Evolutionary conservation across 768 basidiomycete species (phyloP), one percentile per base, ranked within the genome.

Genomic region (Lactarius akahatsu): DNA sequence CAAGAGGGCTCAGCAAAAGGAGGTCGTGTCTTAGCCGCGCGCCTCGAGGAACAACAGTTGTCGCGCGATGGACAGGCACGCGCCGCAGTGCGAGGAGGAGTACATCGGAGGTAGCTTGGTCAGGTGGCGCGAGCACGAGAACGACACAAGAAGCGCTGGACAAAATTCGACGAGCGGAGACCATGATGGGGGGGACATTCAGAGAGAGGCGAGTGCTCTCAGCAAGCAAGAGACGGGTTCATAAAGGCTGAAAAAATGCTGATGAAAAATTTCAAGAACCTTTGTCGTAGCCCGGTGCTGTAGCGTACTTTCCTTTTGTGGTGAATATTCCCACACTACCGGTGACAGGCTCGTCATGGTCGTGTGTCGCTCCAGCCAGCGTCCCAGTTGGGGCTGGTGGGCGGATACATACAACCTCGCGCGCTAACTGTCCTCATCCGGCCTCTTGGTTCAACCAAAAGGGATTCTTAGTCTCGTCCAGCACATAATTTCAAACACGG

Each of bases 231-330:
- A 36, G 57, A 20, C 11, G 47, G 47, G 56, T 67, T 67, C 65
- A 69, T 69, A 67, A 67, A 67, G 68, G 65, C 57, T 13, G 23
- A 65, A 69, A 63, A 70, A 70, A 69, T 65, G 64, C 18, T 70
- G 69, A 63, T 66, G 64, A 70, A 70, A 70, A 65, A 50, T 70
- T 70, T 70, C 68, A 69, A 69, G 69, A 70, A 70, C 68, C 43
- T 61, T 56, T 57, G 38, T 40, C 52, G 68, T 38, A 30, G 45
- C 26, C 23, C 61, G 47, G 68, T 32, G 59, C 11, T 64, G 57
- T 40, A 54, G 43, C 38, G 52, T 36, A 63, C 64, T 59, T 68
- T 11, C 69, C 69, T 55, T 62, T 55, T 64, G 4, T 13, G 64
- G 67, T 18, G 0, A 23, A 10, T 9, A 7, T 69, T 70, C 67